phyloP scores from a whole-genome alignment of 345 rosid genomes.

The Aquilaria sinensis region DNA sequence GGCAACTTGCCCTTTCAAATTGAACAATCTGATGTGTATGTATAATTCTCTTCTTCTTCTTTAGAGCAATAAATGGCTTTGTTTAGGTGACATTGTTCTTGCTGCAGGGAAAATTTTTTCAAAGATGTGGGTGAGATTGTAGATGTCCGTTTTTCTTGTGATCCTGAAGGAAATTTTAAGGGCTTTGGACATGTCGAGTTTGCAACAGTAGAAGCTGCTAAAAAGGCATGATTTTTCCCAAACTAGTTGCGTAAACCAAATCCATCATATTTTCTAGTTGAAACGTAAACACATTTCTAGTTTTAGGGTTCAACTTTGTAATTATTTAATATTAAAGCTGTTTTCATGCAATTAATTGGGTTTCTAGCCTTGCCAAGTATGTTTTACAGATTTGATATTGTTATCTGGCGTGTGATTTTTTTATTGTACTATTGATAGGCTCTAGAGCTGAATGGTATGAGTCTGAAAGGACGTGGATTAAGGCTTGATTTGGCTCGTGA shows the following conservation, averaged over 20 bases:
- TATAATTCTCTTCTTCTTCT: background rate
- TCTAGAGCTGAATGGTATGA: slow-evolving; percentile 43
- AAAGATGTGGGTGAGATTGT: slow-evolving; percentile 58
- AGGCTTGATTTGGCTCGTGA: slow-evolving; percentile 71
- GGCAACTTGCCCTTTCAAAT: slow-evolving; percentile 62
- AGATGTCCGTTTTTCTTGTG: slow-evolving; percentile 62
- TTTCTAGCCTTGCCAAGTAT: background rate
- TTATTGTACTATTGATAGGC: slow-evolving; percentile 38
- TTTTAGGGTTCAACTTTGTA: too few species aligned
- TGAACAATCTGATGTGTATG: slow-evolving; percentile 66
- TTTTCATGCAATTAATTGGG: too few species aligned
- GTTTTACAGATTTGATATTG: background rate
- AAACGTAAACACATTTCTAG: too few species aligned
- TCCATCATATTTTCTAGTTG: too few species aligned
- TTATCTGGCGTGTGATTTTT: background rate
- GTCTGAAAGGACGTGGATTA: slow-evolving; percentile 41
- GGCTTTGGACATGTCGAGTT: slow-evolving; percentile 92
- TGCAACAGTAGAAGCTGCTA: slow-evolving; percentile 55
- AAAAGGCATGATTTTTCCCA: slow-evolving; percentile 31
- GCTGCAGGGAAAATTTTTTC: slow-evolving; percentile 65
- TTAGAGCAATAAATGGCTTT: background rate
- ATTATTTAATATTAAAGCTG: too few species aligned
- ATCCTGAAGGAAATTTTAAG: slow-evolving; percentile 43
- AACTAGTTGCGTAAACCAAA: too few species aligned
- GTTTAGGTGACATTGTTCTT: background rate